phyloP scores from a whole-genome alignment of 768 basidiomycete genomes.

The Pleurotus citrinopileatus region DNA sequence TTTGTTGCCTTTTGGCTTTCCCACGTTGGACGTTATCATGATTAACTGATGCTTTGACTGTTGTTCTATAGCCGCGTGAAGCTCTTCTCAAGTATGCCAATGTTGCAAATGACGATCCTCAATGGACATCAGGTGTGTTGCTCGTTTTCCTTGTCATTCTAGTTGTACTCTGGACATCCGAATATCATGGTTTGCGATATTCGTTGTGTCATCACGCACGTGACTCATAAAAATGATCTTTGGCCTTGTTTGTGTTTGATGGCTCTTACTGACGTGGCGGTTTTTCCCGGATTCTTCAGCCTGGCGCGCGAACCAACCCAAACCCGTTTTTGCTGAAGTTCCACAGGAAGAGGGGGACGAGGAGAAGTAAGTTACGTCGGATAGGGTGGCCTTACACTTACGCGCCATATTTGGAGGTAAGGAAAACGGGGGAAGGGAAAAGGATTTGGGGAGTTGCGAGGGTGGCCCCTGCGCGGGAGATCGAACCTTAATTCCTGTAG shows the following conservation, averaged over 20 bases:
- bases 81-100: constrained; percentile 93
- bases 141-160: constrained; percentile 9
- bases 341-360: constrained; percentile 59
- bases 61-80: constrained; percentile 78
- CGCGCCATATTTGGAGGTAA: constrained; percentile 15
- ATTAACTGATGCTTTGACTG: constrained; percentile 17
- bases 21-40: constrained; percentile 20
- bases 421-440: constrained; percentile 18
- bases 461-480: constrained; percentile 76
- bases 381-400: constrained; percentile 12
- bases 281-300: constrained; percentile 62
- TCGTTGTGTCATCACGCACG: constrained; percentile 29
- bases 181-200: no score
- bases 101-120: constrained; percentile 70
- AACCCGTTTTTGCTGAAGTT: constrained; percentile 75
- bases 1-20: constrained; percentile 20
- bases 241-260: constrained; percentile 44
- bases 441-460: constrained; percentile 29
- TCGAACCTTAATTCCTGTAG: constrained; percentile 80
- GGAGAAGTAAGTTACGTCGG: constrained; percentile 20
- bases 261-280: constrained; percentile 64
- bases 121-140: constrained; percentile 80
- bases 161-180: constrained; percentile 10
- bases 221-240: constrained; percentile 26
- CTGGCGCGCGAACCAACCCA: constrained; percentile 84